Percentiles rank a stretch among this genome's conserved stretches.
Evolutionary conservation across 78 protist species (phyloP).

Genomic region (Dictyostelium purpureum): DNA sequence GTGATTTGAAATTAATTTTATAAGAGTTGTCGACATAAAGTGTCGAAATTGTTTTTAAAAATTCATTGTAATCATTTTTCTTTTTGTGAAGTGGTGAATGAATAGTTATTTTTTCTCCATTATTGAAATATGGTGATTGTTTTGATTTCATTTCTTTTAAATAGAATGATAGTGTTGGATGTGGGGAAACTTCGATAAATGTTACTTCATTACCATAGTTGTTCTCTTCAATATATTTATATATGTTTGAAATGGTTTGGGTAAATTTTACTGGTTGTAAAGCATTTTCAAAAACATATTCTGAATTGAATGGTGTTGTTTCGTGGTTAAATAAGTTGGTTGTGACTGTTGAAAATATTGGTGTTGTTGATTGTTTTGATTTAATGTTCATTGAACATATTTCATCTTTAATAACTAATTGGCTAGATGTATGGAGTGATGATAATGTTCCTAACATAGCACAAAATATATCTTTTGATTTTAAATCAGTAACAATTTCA

Average conservation of each 20-base stretch:
- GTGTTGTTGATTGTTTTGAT: not conserved
- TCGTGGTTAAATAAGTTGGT: not conserved
- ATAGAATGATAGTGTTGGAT: conserved; percentile 28
- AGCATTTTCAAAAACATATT: not conserved
- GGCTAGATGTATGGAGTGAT: not conserved
- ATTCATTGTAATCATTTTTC: not conserved
- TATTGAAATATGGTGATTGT: not conserved
- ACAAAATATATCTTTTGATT: not conserved
- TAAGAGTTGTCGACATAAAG: not conserved
- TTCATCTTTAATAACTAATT: not conserved
- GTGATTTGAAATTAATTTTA: not conserved
- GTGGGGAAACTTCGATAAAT: conserved; percentile 42
- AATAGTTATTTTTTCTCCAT: not conserved
- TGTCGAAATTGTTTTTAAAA: not conserved
- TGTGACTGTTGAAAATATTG: no score
- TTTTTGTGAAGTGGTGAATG: not conserved
- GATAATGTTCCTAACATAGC: no score
- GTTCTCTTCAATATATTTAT: not conserved
- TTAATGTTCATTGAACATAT: not conserved
- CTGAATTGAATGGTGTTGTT: no score
- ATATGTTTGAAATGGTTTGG: conserved; percentile 13
- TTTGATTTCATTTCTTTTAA: not conserved
- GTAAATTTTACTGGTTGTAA: not conserved
- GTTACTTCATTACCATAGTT: not conserved
- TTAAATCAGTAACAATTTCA: not conserved